Evolutionary conservation across 441 rosid genomes (phyloP).

Genomic region (Arabidopsis lyrata): DNA sequence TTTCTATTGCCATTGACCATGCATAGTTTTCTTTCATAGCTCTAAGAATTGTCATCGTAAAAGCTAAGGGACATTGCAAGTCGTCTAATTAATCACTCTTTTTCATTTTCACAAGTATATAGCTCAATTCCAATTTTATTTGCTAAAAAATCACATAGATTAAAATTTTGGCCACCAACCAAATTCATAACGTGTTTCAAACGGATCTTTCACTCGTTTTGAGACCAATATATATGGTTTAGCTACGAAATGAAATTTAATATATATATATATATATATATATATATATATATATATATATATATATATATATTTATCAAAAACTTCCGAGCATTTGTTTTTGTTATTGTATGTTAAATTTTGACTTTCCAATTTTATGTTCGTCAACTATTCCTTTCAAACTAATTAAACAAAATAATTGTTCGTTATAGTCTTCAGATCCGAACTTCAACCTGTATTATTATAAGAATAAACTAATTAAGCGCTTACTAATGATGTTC

Average conservation of each 20-base stretch:
- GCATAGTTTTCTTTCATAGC: neutral
- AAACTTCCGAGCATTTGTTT: neutral
- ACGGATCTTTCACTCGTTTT: neutral
- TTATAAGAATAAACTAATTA: conserved; percentile 12
- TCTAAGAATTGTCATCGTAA: neutral
- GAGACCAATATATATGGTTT: conserved; percentile 1
- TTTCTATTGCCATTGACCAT: neutral
- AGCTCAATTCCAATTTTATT: neutral
- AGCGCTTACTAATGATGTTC: conserved; percentile 22
- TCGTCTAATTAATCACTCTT: neutral
- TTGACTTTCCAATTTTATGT: conserved; percentile 13
- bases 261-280: no score
- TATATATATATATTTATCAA: neutral
- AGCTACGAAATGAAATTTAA: neutral
- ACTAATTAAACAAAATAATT: conserved; percentile 8
- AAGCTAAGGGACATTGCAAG: neutral
- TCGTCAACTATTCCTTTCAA: conserved; percentile 32
- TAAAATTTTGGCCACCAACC: neutral
- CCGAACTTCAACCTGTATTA: conserved; percentile 4
- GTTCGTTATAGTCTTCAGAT: conserved; percentile 11
- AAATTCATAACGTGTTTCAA: neutral
- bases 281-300: no score
- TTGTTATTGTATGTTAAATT: neutral
- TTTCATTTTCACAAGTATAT: neutral
- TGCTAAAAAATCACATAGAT: neutral